Percentiles rank a stretch among this genome's conserved stretches.
phyloP scores from a whole-genome alignment of 2,329 filamentous ascomycete species.

The Didymella glomerata region DNA sequence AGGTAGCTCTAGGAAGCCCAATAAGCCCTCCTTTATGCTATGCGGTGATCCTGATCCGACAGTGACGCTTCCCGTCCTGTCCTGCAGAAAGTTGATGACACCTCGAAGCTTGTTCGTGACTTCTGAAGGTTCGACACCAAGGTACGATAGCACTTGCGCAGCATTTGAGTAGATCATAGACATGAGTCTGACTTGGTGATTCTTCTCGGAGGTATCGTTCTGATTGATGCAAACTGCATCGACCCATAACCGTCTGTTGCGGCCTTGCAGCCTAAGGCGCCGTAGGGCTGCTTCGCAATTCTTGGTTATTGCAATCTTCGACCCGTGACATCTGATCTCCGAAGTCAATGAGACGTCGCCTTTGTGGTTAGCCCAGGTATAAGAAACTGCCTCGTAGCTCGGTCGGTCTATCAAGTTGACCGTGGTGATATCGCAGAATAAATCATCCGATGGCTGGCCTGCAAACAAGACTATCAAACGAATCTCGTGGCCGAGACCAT shows the following conservation, averaged over 20 bases:
- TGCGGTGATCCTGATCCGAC: too few species aligned
- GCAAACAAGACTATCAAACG: slow-evolving; percentile 22
- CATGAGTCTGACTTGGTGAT: slow-evolving; percentile 28
- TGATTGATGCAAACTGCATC: slow-evolving; percentile 36
- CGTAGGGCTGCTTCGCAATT: slow-evolving; percentile 25
- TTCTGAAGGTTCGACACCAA: not conserved
- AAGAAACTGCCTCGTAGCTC: slow-evolving; percentile 33
- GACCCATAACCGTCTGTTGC: slow-evolving; percentile 25
- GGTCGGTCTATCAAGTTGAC: slow-evolving; percentile 28
- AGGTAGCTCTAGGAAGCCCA: not conserved
- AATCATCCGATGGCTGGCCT: slow-evolving; percentile 7
- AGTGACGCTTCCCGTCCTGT: not conserved
- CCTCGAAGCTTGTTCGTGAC: not conserved
- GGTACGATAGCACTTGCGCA: slow-evolving; percentile 9
- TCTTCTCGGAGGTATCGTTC: slow-evolving; percentile 20
- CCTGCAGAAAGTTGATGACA: not conserved
- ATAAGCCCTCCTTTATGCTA: not conserved
- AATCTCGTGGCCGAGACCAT: slow-evolving; percentile 23
- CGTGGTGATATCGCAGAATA: slow-evolving; percentile 25
- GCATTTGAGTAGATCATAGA: slow-evolving; percentile 20
- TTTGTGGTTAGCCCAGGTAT: slow-evolving; percentile 27
- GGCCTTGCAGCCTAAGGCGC: slow-evolving; percentile 9
- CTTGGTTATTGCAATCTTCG: slow-evolving; percentile 16
- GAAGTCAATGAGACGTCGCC: slow-evolving; percentile 3
- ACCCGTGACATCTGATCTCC: not conserved